Percentiles rank a stretch among this genome's conserved stretches.
phyloP scores from a whole-genome alignment of 148 eudicot genomes.

The Beta vulgaris region DNA sequence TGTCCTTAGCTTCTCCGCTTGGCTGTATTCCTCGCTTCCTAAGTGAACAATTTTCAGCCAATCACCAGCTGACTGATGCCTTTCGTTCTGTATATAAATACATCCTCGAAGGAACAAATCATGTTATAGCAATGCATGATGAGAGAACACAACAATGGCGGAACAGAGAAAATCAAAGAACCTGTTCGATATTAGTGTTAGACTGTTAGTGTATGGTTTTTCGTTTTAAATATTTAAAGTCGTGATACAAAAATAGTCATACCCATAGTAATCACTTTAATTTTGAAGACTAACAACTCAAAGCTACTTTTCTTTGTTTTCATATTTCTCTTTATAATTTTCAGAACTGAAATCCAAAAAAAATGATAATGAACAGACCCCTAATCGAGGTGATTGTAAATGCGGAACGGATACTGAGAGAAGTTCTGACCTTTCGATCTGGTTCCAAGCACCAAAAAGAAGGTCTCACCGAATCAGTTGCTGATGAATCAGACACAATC shows the following conservation, averaged over 20 bases:
- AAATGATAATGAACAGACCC: too few relatives aligned
- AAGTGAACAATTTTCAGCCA: slow-evolving; percentile 32
- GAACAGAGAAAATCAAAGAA: not conserved
- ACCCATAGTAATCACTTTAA: too few relatives aligned
- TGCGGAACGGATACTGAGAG: not conserved
- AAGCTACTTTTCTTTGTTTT: too few relatives aligned
- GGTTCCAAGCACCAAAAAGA: slow-evolving; percentile 32
- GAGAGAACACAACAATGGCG: not conserved
- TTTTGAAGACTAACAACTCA: too few relatives aligned
- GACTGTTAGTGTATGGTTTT: too few relatives aligned
- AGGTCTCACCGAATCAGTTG: slow-evolving; percentile 23
- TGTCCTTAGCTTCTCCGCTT: slow-evolving; percentile 37
- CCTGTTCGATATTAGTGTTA: too few relatives aligned
- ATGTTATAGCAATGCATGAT: not conserved
- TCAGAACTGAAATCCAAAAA: too few relatives aligned
- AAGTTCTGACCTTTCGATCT: slow-evolving; percentile 28
- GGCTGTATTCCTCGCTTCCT: slow-evolving; percentile 46
- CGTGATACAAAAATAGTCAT: too few relatives aligned
- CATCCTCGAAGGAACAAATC: not conserved
- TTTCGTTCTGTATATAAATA: not conserved
- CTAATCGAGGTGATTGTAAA: not conserved
- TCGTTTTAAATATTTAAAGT: too few relatives aligned
- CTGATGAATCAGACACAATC: slow-evolving; percentile 31
- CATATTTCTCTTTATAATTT: too few relatives aligned
- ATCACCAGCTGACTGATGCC: slow-evolving; percentile 23